Evolutionary conservation across 139 green algal species (phyloP).

Genomic region (Haematococcus lacustris): DNA sequence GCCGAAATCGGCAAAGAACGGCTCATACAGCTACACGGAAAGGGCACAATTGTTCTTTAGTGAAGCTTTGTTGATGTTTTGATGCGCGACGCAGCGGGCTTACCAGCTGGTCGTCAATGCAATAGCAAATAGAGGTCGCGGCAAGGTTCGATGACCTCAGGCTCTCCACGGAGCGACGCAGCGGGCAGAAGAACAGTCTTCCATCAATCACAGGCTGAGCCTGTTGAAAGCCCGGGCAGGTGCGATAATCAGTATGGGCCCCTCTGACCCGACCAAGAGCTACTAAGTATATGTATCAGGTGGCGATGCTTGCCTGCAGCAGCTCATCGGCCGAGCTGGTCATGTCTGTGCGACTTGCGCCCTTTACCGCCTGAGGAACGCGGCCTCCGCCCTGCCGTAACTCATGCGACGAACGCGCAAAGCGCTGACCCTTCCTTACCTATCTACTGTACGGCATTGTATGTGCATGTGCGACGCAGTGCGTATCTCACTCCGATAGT

Average conservation of each 20-base stretch:
- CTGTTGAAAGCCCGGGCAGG: background rate
- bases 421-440: no score
- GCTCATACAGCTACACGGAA: constrained; percentile 71
- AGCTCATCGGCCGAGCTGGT: background rate
- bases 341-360: no score
- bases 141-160: constrained; percentile 23
- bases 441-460: no score
- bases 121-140: constrained; percentile 40
- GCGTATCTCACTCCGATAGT: no score
- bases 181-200: constrained; percentile 49
- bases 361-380: no score
- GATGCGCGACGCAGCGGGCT: constrained; percentile 2
- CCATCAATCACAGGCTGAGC: constrained; percentile 2
- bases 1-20: constrained; percentile 89
- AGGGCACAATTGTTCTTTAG: background rate
- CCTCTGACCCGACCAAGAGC: no score
- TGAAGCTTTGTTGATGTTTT: background rate
- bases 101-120: constrained; percentile 63
- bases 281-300: background rate
- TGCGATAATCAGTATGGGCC: no score
- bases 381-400: no score
- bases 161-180: constrained; percentile 25
- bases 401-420: no score
- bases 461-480: no score
- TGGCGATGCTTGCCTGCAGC: background rate